Base-by-base conservation (phyloP, 2,329 filamentous ascomycete genomes). In the Amauroascus verrucosus region DNA sequence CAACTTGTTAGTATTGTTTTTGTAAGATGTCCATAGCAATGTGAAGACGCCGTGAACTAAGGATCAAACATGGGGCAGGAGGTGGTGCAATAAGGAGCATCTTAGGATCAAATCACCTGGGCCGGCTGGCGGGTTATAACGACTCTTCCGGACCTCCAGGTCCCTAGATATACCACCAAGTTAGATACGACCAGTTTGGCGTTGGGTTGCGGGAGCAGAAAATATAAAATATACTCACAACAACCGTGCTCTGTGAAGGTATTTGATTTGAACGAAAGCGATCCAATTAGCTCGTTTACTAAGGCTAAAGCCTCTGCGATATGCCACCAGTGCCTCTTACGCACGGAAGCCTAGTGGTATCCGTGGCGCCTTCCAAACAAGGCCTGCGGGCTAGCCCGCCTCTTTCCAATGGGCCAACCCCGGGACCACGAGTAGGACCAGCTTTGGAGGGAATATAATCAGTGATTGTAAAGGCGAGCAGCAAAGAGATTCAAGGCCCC, bases 271-370 rank as follows among this genome's bases (percentile, higher is more conserved):
- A 50, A 56, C 9, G 56, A 57, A 8, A 56, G 45, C 20, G 54
- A 53, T n/a, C 50, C 55, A n/a, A 45, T 38, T 37, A 48, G 47
- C 6, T 47, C 43, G 6, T 16, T 14, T n/a, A 26, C 5, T 5
- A 59, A 33, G n/a, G 54, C 48, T 6, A 48, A 14, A 6, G 30
- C 24, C 14, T 41, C 18, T 1, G 47, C 54, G 6, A 49, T 26
- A n/a, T 11, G 45, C 47, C 50, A 56, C 58, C 58, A 58, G 33
- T 53, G 56, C 30, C 37, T 46, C 53, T 58, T 58, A 35, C 54
- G 45, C 30, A 2, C 8, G 22, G 56, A 58, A 28, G 50, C 53
- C 26, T 44, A 8, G 37, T 53, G 16, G 48, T 54, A 54, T 13
- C 58, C 56, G 33, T 53, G 56, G 26, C 46, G 41, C n/a, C 18